phyloP scores from a whole-genome alignment of 805 yeast species.

The Candida hispaniensis region DNA sequence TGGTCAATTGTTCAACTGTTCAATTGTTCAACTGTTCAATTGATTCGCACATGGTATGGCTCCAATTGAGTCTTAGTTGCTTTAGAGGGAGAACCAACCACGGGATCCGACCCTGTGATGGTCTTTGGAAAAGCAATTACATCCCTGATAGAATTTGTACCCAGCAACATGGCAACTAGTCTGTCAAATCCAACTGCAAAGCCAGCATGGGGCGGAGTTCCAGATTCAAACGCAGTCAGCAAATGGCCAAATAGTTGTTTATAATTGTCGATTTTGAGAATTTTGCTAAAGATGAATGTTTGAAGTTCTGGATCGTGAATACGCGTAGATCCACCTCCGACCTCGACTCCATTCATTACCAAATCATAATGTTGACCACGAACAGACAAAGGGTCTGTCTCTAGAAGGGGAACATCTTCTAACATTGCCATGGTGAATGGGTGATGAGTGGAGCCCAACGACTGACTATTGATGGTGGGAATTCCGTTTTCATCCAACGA shows the following conservation, averaged over 20 bases:
- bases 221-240: slow-evolving; percentile 67
- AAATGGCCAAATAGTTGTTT: slow-evolving; percentile 73
- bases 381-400: slow-evolving; percentile 46
- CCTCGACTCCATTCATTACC: slow-evolving; percentile 87
- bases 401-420: slow-evolving; percentile 52
- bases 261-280: slow-evolving; percentile 50
- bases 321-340: slow-evolving; percentile 97
- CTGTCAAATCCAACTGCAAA: slow-evolving; percentile 92
- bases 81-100: slow-evolving; percentile 73
- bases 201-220: slow-evolving; percentile 99
- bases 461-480: slow-evolving; percentile 47
- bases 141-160: slow-evolving; percentile 68
- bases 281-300: slow-evolving; percentile 51
- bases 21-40: too few species aligned
- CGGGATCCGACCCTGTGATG: slow-evolving; percentile 75
- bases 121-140: slow-evolving; percentile 96
- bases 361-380: slow-evolving; percentile 90
- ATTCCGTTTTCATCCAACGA: slow-evolving; percentile 28
- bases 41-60: slow-evolving; percentile 40
- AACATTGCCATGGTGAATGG: slow-evolving; percentile 90
- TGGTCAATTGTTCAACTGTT: not conserved
- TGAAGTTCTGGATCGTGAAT: slow-evolving; percentile 80
- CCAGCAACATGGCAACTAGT: slow-evolving; percentile 81
- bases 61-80: slow-evolving; percentile 43
- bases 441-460: slow-evolving; percentile 74